A percentile compares a stretch with the other conserved stretches of the same genome.
Evolutionary conservation across 257 asterid genomes (phyloP).

Genomic region (Penstemon newberryi): DNA sequence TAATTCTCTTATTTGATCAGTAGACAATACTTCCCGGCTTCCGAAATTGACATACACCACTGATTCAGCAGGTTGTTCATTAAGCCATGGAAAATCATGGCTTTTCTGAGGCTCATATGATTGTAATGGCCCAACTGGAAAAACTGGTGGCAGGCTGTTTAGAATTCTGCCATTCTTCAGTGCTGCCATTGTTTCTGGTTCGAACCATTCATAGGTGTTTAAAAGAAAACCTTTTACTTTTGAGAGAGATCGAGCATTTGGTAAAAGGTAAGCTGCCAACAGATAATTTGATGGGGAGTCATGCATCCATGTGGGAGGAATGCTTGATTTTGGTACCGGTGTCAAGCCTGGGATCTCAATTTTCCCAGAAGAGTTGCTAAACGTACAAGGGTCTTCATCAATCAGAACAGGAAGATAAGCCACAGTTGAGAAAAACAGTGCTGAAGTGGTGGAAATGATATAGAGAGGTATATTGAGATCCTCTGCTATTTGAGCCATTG

Average conservation of each 20-base stretch:
- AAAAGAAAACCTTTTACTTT: slow-evolving; percentile 39
- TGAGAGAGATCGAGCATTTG: slow-evolving; percentile 40
- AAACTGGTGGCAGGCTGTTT: slow-evolving; percentile 32
- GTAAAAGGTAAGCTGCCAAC: slow-evolving; percentile 30
- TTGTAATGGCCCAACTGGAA: slow-evolving; percentile 45
- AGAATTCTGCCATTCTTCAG: slow-evolving; percentile 25
- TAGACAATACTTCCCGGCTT: slow-evolving; percentile 34
- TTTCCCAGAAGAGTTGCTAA: slow-evolving; percentile 11
- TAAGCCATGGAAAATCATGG: slow-evolving; percentile 34
- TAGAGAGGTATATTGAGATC: slow-evolving; percentile 32
- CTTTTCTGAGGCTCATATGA: slow-evolving; percentile 25
- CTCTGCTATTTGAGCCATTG: slow-evolving; percentile 28
- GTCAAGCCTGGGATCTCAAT: slow-evolving; percentile 35
- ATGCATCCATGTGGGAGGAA: slow-evolving; percentile 39
- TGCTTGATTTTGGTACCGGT: slow-evolving; percentile 25
- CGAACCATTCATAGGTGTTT: slow-evolving; percentile 42
- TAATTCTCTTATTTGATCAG: slow-evolving; percentile 33
- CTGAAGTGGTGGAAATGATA: slow-evolving; percentile 42
- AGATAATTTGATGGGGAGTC: slow-evolving; percentile 34
- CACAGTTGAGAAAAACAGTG: slow-evolving; percentile 31
- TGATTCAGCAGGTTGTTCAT: slow-evolving; percentile 34
- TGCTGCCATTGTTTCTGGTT: slow-evolving; percentile 42
- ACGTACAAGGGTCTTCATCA: slow-evolving; percentile 19
- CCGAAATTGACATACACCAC: slow-evolving; percentile 42
- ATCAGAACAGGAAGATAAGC: slow-evolving; percentile 31